Evolutionary conservation across 2,329 filamentous ascomycete genomes (phyloP), one percentile per base, ranked within the genome.

Genomic region (Aspergillus sp.): DNA sequence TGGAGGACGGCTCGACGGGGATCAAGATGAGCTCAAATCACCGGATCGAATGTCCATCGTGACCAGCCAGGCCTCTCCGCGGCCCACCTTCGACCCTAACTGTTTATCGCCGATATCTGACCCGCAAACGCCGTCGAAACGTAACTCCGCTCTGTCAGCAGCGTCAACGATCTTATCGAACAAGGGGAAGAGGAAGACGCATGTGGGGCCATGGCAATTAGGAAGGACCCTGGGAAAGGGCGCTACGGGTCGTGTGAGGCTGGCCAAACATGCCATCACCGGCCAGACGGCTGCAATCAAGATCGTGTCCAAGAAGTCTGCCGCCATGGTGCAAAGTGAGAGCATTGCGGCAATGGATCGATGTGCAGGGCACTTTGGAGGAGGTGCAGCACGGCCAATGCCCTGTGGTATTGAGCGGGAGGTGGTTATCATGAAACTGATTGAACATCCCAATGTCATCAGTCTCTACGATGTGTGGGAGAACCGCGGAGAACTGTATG

Each of bases 381-480:
- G 71, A 49, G 71, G 76, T 33, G 81, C 82, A 36, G 76, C 84
- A 48, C 79, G 82, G 55, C 78, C 80, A 45, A 89, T 94, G 63
- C 91, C 91, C 1, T 82, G 91, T 59, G 86, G 89, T 1, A 86
- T 98, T 51, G 91, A 97, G 69, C 80, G 93, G 46, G 93, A 98
- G 64, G 90, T 98, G 36, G 89, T 91, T 30, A 94, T 98, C 57
- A 88, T 98, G 79, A 97, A 96, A 70, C 78, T 97, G 48, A 87
- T 97, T 50, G 85, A 95, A 60, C 93, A 98, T 68, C 87, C 85
- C 4, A 93, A 97, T 64, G 91, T 97, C 58, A 90, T 96, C 67
- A 88, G 86, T 56, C 73, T 98, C 7, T 93, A 91, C 63, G 93
- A 98, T 69, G 91, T 98, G 29, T 98, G 91, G 91, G 93, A 98